Conservation (phyloP, 164 flowering plant species). For the Nelumbo lutea region DNA sequence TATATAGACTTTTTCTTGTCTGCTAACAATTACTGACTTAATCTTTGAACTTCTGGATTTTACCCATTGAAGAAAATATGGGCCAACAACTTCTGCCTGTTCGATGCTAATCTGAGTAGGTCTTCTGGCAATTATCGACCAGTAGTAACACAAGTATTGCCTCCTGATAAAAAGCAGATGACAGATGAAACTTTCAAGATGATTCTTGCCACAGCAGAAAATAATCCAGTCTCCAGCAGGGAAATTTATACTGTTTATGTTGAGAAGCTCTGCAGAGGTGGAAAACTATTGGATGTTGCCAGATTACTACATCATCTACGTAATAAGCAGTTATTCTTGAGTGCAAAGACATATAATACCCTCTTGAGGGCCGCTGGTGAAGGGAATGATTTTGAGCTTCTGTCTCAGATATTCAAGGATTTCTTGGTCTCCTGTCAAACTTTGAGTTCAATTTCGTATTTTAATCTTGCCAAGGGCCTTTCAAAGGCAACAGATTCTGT, state of each 20-base stretch:
- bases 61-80: neutral
- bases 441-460: constrained; percentile 37
- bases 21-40: too few relatives aligned
- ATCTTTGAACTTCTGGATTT: neutral
- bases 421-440: constrained; percentile 26
- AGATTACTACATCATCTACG: constrained; percentile 35
- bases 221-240: constrained; percentile 22
- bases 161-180: constrained; percentile 26
- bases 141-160: constrained; percentile 25
- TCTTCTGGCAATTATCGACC: constrained; percentile 15
- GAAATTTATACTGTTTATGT: constrained; percentile 30
- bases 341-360: constrained; percentile 34
- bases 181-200: constrained; percentile 29
- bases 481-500: constrained; percentile 28
- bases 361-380: constrained; percentile 45
- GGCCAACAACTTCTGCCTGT: constrained; percentile 17
- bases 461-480: constrained; percentile 57
- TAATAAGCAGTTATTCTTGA: constrained; percentile 32
- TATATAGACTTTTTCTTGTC: too few relatives aligned
- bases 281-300: constrained; percentile 35
- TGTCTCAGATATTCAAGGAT: constrained; percentile 49
- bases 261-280: constrained; percentile 41
- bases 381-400: constrained; percentile 35
- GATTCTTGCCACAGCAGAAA: constrained; percentile 33
- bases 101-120: constrained; percentile 16